A percentile compares a stretch with the other conserved stretches of the same genome.
Conservation (phyloP, 306 rosid species). For the Hippophae rhamnoides region DNA sequence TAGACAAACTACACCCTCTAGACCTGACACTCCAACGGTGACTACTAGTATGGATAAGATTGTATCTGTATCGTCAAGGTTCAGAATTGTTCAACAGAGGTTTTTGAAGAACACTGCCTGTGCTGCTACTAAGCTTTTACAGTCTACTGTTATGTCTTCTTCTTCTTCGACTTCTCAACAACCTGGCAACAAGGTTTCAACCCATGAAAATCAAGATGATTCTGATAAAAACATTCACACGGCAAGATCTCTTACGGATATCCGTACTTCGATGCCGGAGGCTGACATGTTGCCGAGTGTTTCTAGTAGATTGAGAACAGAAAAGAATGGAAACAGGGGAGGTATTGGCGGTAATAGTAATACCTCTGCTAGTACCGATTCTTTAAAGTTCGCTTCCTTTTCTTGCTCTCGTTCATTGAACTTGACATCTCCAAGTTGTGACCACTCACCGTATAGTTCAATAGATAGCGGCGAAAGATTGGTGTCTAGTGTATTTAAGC, state of each 20-base stretch:
- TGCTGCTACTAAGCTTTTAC: slow-evolving; percentile 55
- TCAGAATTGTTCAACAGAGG: slow-evolving; percentile 32
- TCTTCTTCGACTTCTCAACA: slow-evolving; percentile 18
- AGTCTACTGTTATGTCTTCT: slow-evolving; percentile 41
- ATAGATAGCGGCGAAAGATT: slow-evolving; percentile 31
- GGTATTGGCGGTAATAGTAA: not conserved
- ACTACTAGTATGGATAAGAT: slow-evolving; percentile 24
- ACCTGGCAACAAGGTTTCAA: no score
- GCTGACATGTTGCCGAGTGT: slow-evolving; percentile 39
- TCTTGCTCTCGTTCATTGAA: slow-evolving; percentile 42
- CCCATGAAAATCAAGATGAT: no score
- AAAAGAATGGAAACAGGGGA: slow-evolving; percentile 26
- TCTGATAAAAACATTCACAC: no score
- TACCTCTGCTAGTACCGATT: slow-evolving; percentile 22
- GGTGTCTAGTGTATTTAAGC: slow-evolving; percentile 24
- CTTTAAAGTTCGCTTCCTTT: slow-evolving; percentile 29
- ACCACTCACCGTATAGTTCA: slow-evolving; percentile 17
- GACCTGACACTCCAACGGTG: slow-evolving; percentile 53
- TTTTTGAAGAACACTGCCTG: slow-evolving; percentile 26
- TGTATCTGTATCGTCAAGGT: slow-evolving; percentile 32
- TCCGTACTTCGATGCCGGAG: slow-evolving; percentile 42
- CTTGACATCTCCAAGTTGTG: slow-evolving; percentile 28
- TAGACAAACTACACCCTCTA: slow-evolving; percentile 32
- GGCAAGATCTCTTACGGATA: slow-evolving; percentile 6
- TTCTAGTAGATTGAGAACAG: slow-evolving; percentile 31